Percentiles rank a stretch among this genome's conserved stretches.
These are phyloP conservation scores for Monosporascus ibericus DNA, from an alignment of 2,329 filamentous ascomycete species.

Conservation along the genomic window DNA sequence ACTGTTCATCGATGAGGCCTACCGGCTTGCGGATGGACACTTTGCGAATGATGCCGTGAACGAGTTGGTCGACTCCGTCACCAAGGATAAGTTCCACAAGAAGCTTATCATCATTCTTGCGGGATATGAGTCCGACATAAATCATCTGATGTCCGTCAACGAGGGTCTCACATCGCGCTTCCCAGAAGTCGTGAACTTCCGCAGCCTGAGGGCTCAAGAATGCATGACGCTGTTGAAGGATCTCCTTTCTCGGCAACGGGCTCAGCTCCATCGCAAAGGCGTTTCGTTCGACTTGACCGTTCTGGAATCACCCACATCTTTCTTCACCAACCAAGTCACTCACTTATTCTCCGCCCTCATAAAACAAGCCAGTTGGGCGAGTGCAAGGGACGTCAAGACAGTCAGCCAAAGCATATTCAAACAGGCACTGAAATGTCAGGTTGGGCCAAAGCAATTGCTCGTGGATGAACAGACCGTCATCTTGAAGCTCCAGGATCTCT, in stretches of 20 bases:
- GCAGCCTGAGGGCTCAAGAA: slow-evolving; percentile 31
- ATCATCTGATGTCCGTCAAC: slow-evolving; percentile 55
- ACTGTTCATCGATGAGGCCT: slow-evolving; percentile 68
- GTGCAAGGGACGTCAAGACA: slow-evolving; percentile 54
- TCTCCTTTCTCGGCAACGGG: slow-evolving; percentile 15
- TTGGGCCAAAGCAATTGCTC: not conserved
- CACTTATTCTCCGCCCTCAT: slow-evolving; percentile 35
- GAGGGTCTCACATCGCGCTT: slow-evolving; percentile 59
- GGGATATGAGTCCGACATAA: slow-evolving; percentile 61
- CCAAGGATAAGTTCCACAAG: slow-evolving; percentile 48
- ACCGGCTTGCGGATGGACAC: slow-evolving; percentile 49
- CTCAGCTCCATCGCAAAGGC: slow-evolving; percentile 23
- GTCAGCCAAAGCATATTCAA: slow-evolving; percentile 46
- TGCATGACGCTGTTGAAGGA: slow-evolving; percentile 38
- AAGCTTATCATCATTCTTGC: slow-evolving; percentile 63
- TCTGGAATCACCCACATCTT: slow-evolving; percentile 2
- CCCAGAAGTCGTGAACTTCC: slow-evolving; percentile 53
- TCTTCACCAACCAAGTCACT: slow-evolving; percentile 20
- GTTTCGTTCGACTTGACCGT: not conserved
- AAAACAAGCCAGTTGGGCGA: slow-evolving; percentile 49
- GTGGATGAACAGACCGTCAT: slow-evolving; percentile 3
- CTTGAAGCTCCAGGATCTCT: slow-evolving; percentile 3
- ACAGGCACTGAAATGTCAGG: slow-evolving; percentile 16
- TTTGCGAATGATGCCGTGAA: slow-evolving; percentile 53
- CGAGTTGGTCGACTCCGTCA: slow-evolving; percentile 43